Conservation (phyloP, 192 early-diverging fungal genomes). For the Gigaspora rosea region DNA sequence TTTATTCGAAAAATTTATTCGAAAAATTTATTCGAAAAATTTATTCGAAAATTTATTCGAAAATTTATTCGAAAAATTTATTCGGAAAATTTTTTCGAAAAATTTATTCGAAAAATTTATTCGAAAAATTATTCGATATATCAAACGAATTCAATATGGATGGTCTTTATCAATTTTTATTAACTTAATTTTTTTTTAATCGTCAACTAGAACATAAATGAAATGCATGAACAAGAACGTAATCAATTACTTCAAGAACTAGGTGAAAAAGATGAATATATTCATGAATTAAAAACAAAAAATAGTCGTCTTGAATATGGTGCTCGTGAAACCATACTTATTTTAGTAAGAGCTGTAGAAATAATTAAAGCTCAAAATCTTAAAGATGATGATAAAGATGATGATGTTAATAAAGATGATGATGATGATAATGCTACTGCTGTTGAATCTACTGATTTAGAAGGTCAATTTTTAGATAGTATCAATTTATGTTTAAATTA, state of each 20-base stretch:
- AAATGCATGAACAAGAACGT: conserved; percentile 50
- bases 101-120: background rate
- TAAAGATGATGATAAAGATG: conserved; percentile 26
- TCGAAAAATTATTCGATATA: no score
- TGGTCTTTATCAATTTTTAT: no score
- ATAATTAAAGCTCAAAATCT: conserved; percentile 27
- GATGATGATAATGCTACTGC: conserved; percentile 35
- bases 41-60: no score
- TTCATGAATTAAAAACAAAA: conserved; percentile 46
- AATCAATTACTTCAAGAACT: conserved; percentile 48
- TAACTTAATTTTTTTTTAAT: no score
- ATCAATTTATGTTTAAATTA: conserved; percentile 34
- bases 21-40: no score
- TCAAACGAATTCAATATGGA: no score
- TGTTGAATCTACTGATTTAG: conserved; percentile 31
- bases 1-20: no score
- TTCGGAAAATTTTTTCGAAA: no score
- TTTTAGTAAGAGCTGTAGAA: conserved; percentile 35
- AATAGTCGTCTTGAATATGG: conserved; percentile 46
- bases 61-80: no score
- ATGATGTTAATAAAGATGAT: background rate
- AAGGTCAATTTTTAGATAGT: conserved; percentile 35
- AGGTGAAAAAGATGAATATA: conserved; percentile 50
- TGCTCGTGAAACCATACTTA: conserved; percentile 45
- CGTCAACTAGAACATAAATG: conserved; percentile 41